These are phyloP conservation scores for Metschnikowia proteae DNA, from an alignment of 805 yeast genomes.

Conservation along the genomic window DNA sequence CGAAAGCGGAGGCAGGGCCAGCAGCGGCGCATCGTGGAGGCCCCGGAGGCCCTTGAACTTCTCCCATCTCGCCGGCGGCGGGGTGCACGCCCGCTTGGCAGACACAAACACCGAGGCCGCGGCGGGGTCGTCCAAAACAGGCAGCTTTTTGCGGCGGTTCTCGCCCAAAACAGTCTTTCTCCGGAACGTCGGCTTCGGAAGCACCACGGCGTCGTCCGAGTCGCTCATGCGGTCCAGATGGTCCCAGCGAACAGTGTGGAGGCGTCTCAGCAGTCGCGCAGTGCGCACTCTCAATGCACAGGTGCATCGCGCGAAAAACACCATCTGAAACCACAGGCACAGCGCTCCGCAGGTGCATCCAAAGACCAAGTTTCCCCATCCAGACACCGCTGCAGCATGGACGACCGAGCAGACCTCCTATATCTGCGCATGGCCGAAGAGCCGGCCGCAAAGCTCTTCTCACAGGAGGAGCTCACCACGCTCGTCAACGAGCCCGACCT, in stretches of 20 bases:
- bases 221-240: neutral
- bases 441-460: conserved; percentile 48
- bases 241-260: neutral
- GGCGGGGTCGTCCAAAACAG: neutral
- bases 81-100: neutral
- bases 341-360: no score
- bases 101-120: neutral
- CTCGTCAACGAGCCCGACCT: conserved; percentile 42
- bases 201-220: neutral
- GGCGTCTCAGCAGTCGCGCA: neutral
- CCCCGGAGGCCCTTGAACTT: neutral
- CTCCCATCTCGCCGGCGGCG: neutral
- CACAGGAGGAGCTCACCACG: conserved; percentile 65
- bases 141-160: neutral
- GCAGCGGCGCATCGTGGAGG: neutral
- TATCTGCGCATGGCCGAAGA: conserved; percentile 61
- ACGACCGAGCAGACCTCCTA: conserved; percentile 45
- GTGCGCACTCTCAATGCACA: neutral
- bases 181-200: neutral
- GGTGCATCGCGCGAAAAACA: conserved; percentile 4
- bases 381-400: neutral
- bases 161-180: neutral
- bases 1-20: neutral
- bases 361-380: no score
- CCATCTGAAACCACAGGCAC: neutral